Base-by-base conservation (phyloP, 75 land plant genomes). In the Gnetum montanum region DNA sequence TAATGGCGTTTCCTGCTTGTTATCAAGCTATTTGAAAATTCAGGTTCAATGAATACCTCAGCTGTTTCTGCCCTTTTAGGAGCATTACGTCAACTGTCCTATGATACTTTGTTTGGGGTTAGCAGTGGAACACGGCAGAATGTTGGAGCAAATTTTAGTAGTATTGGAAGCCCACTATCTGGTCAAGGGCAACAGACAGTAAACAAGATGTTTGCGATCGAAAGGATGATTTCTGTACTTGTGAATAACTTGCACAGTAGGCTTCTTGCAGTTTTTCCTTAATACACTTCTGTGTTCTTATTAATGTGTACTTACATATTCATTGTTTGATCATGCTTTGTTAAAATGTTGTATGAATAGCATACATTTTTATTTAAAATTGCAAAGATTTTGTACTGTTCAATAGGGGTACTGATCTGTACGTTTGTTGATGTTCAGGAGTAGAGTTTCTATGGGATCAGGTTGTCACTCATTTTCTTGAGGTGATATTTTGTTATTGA, bases 221-320 rank as follows among this genome's bases (percentile, higher is more conserved):
- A 93, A 64, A 73, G 80, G 66, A 93, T 89, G 96, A 74, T 78
- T 46, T 69, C 81, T 1, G 63, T 83, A 40, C 84, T 93, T 53
- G 69, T 80, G 43, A 79, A 79, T 58, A 93, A 93, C 75, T 69
- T 89, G 50, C 90, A 93, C 61, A 77, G 98, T 89, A 82, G 46
- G 90, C 51, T 8, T 31, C 18, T 34, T 62, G n/a, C n/a, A n/a
- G n/a, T n/a, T 36, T 10, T 49, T n/a, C n/a, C n/a, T n/a, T 23
- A 8, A 12, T 25, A 11, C 34, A 16, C 18, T n/a, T 49, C 22
- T 43, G 13, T 16, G 4, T 12, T 23, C 19, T 52, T 11, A 27
- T 31, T 4, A 31, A 10, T 62, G 26, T 13, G 12, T 62, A 19
- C 59, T 3, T 33, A 12, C 26, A 46, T 34, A n/a, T n/a, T n/a